Evolutionary conservation across 2,329 filamentous ascomycete species (phyloP).

Genomic region (Furcasterigmium sp.): DNA sequence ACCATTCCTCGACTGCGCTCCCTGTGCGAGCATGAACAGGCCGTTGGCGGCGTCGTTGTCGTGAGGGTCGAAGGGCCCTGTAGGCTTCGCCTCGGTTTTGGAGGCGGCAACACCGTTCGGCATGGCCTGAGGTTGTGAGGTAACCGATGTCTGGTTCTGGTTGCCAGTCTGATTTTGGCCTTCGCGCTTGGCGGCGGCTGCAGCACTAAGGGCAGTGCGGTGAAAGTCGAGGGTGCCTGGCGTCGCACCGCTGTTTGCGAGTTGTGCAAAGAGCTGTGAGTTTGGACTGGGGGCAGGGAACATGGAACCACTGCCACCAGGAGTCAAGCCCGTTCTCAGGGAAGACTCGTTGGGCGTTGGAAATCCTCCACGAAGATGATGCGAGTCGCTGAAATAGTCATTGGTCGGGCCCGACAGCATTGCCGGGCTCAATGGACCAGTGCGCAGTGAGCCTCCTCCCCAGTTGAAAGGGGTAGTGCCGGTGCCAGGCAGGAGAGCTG

Average conservation of each 20-base stretch:
- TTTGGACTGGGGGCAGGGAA: constrained; percentile 89
- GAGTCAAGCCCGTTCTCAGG: constrained; percentile 83
- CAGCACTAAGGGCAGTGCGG: constrained; percentile 80
- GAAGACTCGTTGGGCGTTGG: constrained; percentile 97
- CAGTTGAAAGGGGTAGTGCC: constrained; percentile 73
- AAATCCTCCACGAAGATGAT: constrained; percentile 69
- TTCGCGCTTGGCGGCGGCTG: constrained; percentile 59
- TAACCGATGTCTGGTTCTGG: constrained; percentile 16
- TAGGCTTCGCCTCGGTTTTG: constrained; percentile 45
- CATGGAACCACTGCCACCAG: constrained; percentile 94
- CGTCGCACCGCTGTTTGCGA: constrained; percentile 77
- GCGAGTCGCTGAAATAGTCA: constrained; percentile 84
- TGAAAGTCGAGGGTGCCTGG: constrained; percentile 93
- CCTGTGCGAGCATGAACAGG: constrained; percentile 81
- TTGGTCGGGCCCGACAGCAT: constrained; percentile 86
- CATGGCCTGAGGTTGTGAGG: constrained; percentile 19
- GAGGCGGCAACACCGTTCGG: constrained; percentile 27
- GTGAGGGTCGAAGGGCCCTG: constrained; percentile 75
- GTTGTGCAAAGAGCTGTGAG: constrained; percentile 73
- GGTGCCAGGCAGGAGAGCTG: constrained; percentile 69
- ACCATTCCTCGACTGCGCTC: constrained; percentile 67
- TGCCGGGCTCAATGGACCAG: constrained; percentile 89
- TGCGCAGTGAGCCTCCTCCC: constrained; percentile 77
- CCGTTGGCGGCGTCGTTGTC: constrained; percentile 96
- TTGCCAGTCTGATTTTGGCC: constrained; percentile 31